Evolutionary conservation across 2,329 filamentous ascomycete species (phyloP), one percentile per base, ranked within the genome.

Genomic region (Pseudohalonectria lignicola): DNA sequence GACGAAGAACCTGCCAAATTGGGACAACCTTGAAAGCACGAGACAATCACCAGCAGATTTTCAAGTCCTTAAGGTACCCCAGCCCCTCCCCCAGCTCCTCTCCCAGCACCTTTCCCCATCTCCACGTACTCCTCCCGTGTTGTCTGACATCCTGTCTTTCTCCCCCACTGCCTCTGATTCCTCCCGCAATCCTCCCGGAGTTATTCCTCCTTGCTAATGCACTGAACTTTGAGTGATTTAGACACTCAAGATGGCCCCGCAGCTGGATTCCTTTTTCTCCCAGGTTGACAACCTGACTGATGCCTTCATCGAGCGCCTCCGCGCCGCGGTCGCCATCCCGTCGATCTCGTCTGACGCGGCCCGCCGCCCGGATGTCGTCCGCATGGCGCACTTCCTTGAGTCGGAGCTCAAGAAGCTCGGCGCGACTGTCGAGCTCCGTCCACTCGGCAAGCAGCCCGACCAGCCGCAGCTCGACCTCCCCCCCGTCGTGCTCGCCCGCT

Each of bases 321-420:
- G 85, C 55, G 79, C 88, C 62, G 92, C 92, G 39, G 92, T 98
- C 43, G 90, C 88, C 37, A 98, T 98, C 53, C 92, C 92, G 16
- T 98, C 92, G 45, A 74, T 98, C 57, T 96, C 90, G 25, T 85
- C 90, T 34, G 88, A 95, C 45, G 86, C 92, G 55, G 81, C 82
- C 49, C 81, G 86, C 54, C 80, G 92, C 43, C 80, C 80, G 39
- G 88, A 98, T 71, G 92, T 98, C 45, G 78, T 98, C 54, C 86
- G 82, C 68, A 98, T 98, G 92, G 92, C 86, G 51, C 73, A 94
- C 53, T 98, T 82, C 60, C 82, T 98, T 45, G 86, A 80, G 46
- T 67, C 71, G 37, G 85, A 96, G 67, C 79, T 98, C 49, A 81
- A 80, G 62, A 66, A 69, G 16, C 76, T 98, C 19, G 92, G 92